These are phyloP conservation scores for Agaricus subrufescens DNA, from an alignment of 768 basidiomycete genomes.

Conservation along the genomic window DNA sequence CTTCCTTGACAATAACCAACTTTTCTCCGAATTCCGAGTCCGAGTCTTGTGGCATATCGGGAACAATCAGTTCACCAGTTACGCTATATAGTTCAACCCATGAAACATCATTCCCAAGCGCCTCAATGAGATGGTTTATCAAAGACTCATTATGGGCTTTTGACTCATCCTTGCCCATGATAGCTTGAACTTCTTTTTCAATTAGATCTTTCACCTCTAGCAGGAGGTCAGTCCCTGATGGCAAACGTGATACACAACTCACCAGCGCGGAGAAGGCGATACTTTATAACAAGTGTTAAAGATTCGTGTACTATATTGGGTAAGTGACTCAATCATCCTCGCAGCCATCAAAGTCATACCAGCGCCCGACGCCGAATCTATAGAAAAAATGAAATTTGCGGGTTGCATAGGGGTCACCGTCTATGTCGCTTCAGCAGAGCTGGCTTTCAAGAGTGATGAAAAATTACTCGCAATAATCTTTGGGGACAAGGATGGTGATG, in stretches of 20 bases:
- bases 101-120: slow-evolving; percentile 53
- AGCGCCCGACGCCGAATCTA: slow-evolving; percentile 61
- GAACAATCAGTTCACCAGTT: slow-evolving; percentile 66
- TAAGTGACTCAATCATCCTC: slow-evolving; percentile 8
- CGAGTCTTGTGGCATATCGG: slow-evolving; percentile 28
- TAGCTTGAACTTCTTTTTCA: slow-evolving; percentile 39
- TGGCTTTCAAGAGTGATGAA: not conserved
- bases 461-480: slow-evolving; percentile 41
- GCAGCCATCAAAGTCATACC: slow-evolving; percentile 32
- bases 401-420: slow-evolving; percentile 72
- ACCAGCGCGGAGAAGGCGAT: slow-evolving; percentile 85
- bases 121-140: slow-evolving; percentile 46
- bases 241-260: slow-evolving; percentile 3
- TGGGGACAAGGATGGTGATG: slow-evolving; percentile 41
- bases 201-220: slow-evolving; percentile 68
- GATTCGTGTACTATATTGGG: slow-evolving; percentile 51
- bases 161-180: slow-evolving; percentile 31
- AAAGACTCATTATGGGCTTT: slow-evolving; percentile 38
- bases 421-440: slow-evolving; percentile 31
- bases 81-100: slow-evolving; percentile 72
- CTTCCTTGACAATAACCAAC: slow-evolving; percentile 28
- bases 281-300: slow-evolving; percentile 60
- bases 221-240: not conserved
- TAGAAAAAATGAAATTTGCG: slow-evolving; percentile 74
- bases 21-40: slow-evolving; percentile 24